A percentile compares a stretch with the other conserved stretches of the same genome.
These are phyloP conservation scores for Capsicum pubescens DNA, from an alignment of 257 asterid species.

Conservation along the genomic window DNA sequence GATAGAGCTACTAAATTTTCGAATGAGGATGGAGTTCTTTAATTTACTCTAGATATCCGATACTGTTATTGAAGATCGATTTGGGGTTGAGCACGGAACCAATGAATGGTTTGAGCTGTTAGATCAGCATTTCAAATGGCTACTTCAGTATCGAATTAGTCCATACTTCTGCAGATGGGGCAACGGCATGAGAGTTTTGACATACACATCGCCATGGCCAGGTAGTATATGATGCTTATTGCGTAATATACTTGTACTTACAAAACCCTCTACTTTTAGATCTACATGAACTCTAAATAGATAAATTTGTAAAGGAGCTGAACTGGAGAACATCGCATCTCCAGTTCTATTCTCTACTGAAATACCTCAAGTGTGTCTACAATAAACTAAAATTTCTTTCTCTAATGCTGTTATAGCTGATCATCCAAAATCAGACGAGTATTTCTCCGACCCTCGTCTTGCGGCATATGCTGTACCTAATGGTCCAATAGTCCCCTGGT, in stretches of 20 bases:
- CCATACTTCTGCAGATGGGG: constrained; percentile 99
- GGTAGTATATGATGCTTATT: constrained; percentile 52
- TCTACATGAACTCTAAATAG: constrained; percentile 9
- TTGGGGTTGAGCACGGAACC: constrained; percentile 96
- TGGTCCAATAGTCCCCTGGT: constrained; percentile 79
- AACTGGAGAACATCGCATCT: not conserved
- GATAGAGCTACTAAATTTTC: not conserved
- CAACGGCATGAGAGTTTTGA: constrained; percentile 91
- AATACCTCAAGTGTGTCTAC: not conserved
- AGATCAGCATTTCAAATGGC: constrained; percentile 95
- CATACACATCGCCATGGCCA: constrained; percentile 99
- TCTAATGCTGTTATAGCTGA: constrained; percentile 63
- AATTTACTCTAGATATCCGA: constrained; percentile 76
- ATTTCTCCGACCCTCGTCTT: constrained; percentile 89
- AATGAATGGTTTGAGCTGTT: constrained; percentile 85
- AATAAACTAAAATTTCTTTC: not conserved
- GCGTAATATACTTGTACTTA: not conserved
- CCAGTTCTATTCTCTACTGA: not conserved
- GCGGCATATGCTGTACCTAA: constrained; percentile 99
- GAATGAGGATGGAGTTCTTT: constrained; percentile 45
- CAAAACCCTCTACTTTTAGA: not conserved
- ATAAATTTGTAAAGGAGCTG: constrained; percentile 23
- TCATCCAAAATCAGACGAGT: constrained; percentile 98
- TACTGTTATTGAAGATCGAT: constrained; percentile 97
- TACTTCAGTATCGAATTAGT: constrained; percentile 90